These are phyloP conservation scores for Penicillium ochrochloron DNA, from an alignment of 495 filamentous ascomycete species.

Conservation along the genomic window DNA sequence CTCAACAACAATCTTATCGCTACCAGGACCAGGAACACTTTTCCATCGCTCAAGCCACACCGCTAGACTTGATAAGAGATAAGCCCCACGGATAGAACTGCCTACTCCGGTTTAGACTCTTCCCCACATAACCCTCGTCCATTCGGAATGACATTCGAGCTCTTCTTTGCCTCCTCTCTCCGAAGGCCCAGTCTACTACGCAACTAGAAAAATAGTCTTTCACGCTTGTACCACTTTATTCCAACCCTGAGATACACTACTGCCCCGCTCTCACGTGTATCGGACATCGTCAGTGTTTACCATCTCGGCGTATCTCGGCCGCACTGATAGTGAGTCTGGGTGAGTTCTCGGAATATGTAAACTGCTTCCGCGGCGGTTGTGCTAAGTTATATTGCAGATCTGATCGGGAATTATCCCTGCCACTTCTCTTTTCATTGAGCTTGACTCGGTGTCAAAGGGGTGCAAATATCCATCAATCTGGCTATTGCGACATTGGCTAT, in stretches of 20 bases:
- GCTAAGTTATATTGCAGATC: not conserved
- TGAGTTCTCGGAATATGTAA: conserved; percentile 2
- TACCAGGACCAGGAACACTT: too few species aligned
- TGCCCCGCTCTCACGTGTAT: not conserved
- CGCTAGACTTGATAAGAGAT: conserved; percentile 10
- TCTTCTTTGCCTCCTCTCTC: conserved; percentile 6
- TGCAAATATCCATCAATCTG: not conserved
- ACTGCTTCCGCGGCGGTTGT: not conserved
- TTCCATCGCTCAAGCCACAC: not conserved
- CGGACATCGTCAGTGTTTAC: not conserved
- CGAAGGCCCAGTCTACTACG: not conserved
- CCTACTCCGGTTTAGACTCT: conserved; percentile 28
- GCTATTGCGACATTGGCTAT: not conserved
- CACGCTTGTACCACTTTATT: conserved; percentile 10
- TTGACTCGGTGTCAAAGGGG: not conserved
- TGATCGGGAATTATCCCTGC: not conserved
- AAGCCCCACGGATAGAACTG: conserved; percentile 26
- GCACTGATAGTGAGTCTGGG: not conserved
- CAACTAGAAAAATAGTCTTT: not conserved
- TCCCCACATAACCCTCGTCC: conserved; percentile 16
- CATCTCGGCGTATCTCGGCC: not conserved
- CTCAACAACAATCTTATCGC: too few species aligned
- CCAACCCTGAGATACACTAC: not conserved
- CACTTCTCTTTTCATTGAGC: not conserved
- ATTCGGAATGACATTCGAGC: conserved; percentile 11